Evolutionary conservation across 106 monocot genomes (phyloP).

Genomic region (Dioscorea dumetorum): DNA sequence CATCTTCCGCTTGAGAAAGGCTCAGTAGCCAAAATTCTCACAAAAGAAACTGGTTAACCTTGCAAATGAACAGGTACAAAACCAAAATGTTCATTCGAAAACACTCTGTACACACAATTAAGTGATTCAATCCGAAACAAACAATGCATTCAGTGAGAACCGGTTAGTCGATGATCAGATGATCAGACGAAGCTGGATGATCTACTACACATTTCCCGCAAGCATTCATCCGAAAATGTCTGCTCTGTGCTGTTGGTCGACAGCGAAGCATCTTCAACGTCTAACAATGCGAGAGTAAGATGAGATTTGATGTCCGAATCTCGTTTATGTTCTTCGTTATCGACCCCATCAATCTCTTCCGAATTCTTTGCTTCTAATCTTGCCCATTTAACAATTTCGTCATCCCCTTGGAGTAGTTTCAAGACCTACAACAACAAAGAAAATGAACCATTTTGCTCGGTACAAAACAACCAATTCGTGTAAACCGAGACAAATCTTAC

Average conservation of each 20-base stretch:
- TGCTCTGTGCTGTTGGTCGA: constrained; percentile 48
- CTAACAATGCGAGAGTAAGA: constrained; percentile 76
- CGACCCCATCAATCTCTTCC: constrained; percentile 28
- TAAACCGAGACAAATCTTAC: constrained; percentile 31
- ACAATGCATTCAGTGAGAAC: no score
- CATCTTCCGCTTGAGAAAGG: no score
- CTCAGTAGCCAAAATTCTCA: no score
- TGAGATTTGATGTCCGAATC: constrained; percentile 64
- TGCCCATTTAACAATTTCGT: constrained; percentile 52
- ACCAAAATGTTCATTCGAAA: no score
- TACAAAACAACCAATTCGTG: no score
- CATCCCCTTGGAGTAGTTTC: constrained; percentile 59
- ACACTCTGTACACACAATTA: no score
- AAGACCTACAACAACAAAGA: constrained; percentile 27
- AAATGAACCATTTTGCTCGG: no score
- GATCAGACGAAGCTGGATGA: constrained; percentile 74
- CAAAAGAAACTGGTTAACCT: no score
- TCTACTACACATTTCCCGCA: constrained; percentile 55
- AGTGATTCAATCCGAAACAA: no score
- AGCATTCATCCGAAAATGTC: constrained; percentile 64
- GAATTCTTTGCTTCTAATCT: constrained; percentile 26
- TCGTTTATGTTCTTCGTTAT: constrained; percentile 17
- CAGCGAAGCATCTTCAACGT: constrained; percentile 42
- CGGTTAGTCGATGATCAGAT: no score
- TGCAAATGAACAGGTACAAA: no score